These are phyloP conservation scores for Melanogaster broomeanus DNA, from an alignment of 768 basidiomycete species.

Conservation along the genomic window DNA sequence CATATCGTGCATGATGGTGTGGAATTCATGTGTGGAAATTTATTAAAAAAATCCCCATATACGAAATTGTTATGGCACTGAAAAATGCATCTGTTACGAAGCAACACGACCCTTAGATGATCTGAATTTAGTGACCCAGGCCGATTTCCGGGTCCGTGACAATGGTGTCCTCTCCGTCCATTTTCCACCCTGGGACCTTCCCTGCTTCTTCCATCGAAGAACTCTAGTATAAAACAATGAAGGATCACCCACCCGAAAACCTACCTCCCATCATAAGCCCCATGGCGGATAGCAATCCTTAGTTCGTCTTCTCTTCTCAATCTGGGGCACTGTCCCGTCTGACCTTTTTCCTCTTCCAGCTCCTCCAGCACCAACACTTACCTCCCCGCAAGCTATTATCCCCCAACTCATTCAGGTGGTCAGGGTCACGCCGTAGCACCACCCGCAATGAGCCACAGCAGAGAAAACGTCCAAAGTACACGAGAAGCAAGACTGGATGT, in stretches of 20 bases:
- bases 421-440: slow-evolving; percentile 51
- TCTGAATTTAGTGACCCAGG: slow-evolving; percentile 65
- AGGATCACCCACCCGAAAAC: slow-evolving; percentile 37
- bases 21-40: slow-evolving; percentile 32
- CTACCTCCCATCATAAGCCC: slow-evolving; percentile 40
- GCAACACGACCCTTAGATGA: slow-evolving; percentile 76
- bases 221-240: slow-evolving; percentile 53
- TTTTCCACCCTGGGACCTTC: slow-evolving; percentile 39
- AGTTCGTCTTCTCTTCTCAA: slow-evolving; percentile 42
- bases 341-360: slow-evolving; percentile 25
- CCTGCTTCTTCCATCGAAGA: slow-evolving; percentile 29
- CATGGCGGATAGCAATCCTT: slow-evolving; percentile 57
- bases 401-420: slow-evolving; percentile 29
- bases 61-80: slow-evolving; percentile 42
- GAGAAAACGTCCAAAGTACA: slow-evolving; percentile 89
- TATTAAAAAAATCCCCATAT: slow-evolving; percentile 48
- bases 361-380: slow-evolving; percentile 42
- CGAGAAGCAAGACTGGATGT: slow-evolving; percentile 92
- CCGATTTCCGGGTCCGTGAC: slow-evolving; percentile 43
- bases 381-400: slow-evolving; percentile 43
- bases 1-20: slow-evolving; percentile 27
- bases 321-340: slow-evolving; percentile 8
- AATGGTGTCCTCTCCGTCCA: slow-evolving; percentile 41
- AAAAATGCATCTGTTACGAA: slow-evolving; percentile 44
- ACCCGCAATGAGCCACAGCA: slow-evolving; percentile 51